Conservation (phyloP, 2,329 filamentous ascomycete genomes). For the Lasiodiplodia gonubiensis region DNA sequence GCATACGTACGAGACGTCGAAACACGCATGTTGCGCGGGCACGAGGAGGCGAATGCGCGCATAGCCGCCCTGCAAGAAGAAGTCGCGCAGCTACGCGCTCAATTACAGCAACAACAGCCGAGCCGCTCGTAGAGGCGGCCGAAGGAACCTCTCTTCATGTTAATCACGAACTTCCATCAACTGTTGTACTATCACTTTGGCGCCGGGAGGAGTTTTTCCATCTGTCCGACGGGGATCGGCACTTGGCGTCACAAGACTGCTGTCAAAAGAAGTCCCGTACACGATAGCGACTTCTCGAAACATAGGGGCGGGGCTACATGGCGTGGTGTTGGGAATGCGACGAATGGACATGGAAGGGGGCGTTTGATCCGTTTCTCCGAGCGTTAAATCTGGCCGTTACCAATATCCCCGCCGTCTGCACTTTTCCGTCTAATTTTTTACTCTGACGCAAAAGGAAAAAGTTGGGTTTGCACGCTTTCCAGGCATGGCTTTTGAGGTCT, state of each 20-base stretch:
- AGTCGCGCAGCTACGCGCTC: conserved; percentile 38
- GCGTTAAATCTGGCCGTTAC: conserved; percentile 3
- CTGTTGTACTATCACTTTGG: conserved; percentile 31
- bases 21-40: conserved; percentile 53
- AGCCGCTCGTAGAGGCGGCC: conserved; percentile 20
- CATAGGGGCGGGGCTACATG: conserved; percentile 7
- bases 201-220: conserved; percentile 28
- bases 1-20: conserved; percentile 74
- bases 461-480: conserved; percentile 21
- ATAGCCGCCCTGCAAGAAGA: conserved; percentile 54
- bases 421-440: conserved; percentile 9
- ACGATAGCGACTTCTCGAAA: conserved; percentile 36
- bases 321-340: conserved; percentile 22
- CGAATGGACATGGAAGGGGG: conserved; percentile 1
- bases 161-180: conserved; percentile 26
- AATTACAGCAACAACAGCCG: conserved; percentile 28
- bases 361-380: conserved; percentile 10
- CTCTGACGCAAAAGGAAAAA: conserved; percentile 20
- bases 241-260: conserved; percentile 28
- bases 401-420: background rate
- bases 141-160: conserved; percentile 25
- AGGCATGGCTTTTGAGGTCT: conserved; percentile 17
- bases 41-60: conserved; percentile 55
- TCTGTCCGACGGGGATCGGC: conserved; percentile 27
- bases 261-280: conserved; percentile 36